Base-by-base conservation (phyloP, 768 basidiomycete species). In the Cystobasidium onofrii region DNA sequence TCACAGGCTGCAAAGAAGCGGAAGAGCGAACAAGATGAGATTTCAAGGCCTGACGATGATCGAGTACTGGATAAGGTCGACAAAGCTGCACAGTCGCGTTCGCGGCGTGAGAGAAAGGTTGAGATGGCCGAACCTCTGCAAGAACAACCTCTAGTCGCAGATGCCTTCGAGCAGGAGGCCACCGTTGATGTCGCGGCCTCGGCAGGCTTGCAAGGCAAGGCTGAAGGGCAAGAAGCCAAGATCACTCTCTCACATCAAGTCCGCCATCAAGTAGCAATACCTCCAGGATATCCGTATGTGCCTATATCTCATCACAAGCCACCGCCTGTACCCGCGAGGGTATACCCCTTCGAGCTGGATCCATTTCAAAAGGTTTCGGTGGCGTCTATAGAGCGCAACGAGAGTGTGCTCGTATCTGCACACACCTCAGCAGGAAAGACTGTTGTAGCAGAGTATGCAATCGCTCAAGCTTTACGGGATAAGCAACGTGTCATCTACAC, bases 381-480 rank as follows among this genome's bases (percentile, higher is more conserved):
- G 9, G 86, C 90, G 76, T 93, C 92, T 44, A 98, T 99, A 64
- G 92, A 99, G 81, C 86, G 96, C 44, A 95, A 96, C 80, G 96
- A 99, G 83, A 92, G 90, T 78, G 95, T 98, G 3, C 85, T 99
- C 64, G 96, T 99, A 18, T 97, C 95, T 27, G 96, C 96, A 0
- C 96, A 99, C 83, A 99, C 96, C 4, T 94, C 91, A 82, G 96
- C 96, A 41, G 96, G 96, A 79, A 99, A 99, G 83, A 99, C 96
- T 1, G 96, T 98, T 75, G 96, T 99, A 75, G 96, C 96, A 57
- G 96, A 99, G 84, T 99, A 98, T 82, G 96, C 96, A 57, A 98
- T 99, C 80, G 96, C 96, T 0, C 91, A 92, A 81, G 94, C 91
- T 85, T 84, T 99, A 78, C 88, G 88, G 81, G 88, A 90, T 79